phyloP scores from a whole-genome alignment of 352 stramenopile species.

The Globisporangium mamillatum region DNA sequence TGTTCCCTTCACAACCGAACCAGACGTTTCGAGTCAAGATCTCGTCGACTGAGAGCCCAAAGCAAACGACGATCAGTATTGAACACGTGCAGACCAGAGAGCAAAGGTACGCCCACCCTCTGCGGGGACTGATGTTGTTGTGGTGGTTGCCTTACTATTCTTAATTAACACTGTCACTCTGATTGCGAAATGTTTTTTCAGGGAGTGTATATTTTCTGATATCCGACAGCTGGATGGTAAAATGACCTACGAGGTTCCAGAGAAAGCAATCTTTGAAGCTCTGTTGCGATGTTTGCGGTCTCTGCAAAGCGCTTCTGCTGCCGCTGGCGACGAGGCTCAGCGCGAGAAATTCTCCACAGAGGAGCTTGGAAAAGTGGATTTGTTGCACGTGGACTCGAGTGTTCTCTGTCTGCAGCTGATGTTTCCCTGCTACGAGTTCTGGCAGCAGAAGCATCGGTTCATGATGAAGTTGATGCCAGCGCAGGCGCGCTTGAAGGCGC shows the following conservation, averaged over 20 bases:
- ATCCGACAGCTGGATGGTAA: conserved; percentile 25
- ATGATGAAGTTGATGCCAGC: conserved; percentile 27
- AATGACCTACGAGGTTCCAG: conserved; percentile 19
- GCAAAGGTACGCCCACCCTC: conserved; percentile 11
- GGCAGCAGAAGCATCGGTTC: conserved; percentile 30
- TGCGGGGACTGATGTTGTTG: not conserved
- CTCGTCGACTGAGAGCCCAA: conserved; percentile 7
- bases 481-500: conserved; percentile 8
- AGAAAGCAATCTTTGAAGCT: conserved; percentile 27
- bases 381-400: conserved; percentile 19
- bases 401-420: conserved; percentile 26
- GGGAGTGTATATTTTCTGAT: conserved; percentile 28
- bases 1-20: conserved; percentile 23
- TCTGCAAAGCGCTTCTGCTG: conserved; percentile 9
- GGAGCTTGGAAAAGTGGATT: conserved; percentile 32
- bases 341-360: conserved; percentile 6
- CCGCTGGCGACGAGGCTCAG: conserved; percentile 9
- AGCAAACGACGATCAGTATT: conserved; percentile 27
- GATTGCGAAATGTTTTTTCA: not conserved
- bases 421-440: conserved; percentile 41
- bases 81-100: conserved; percentile 27
- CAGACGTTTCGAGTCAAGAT: conserved; percentile 32
- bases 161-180: not conserved
- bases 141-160: not conserved
- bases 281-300: conserved; percentile 28